Evolutionary conservation across 225 moss, liverwort and hornwort genomes (phyloP).

Genomic region (Physcomitrium patens): DNA sequence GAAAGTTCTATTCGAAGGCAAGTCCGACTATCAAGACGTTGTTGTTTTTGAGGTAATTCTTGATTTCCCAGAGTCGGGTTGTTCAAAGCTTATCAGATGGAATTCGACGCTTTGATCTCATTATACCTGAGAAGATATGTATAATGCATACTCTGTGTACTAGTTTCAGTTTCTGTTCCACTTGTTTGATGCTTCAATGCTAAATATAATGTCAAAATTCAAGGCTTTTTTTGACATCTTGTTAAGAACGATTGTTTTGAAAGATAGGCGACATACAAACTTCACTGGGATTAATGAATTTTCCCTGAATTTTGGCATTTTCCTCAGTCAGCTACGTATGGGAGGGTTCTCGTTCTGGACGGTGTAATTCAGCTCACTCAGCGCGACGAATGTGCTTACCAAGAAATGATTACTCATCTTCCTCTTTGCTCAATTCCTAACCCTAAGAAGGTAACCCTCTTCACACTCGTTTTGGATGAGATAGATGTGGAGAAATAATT

Average conservation of each 20-base stretch:
- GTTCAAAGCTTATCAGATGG: too few species aligned
- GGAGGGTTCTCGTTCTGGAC: constrained; percentile 97
- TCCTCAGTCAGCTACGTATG: constrained; percentile 87
- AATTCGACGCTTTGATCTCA: too few species aligned
- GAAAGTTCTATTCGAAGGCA: constrained; percentile 85
- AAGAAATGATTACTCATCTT: constrained; percentile 98
- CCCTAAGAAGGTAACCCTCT: constrained; percentile 77
- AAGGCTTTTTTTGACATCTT: too few species aligned
- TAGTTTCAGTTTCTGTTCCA: too few species aligned
- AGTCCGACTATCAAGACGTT: constrained; percentile 95
- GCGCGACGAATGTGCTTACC: constrained; percentile 96
- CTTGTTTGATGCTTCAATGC: too few species aligned
- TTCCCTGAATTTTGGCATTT: constrained; percentile 20
- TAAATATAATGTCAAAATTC: too few species aligned
- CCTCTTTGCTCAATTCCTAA: constrained; percentile 83
- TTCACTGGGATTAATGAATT: constrained; percentile 13
- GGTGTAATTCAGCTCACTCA: constrained; percentile 98
- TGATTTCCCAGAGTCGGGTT: too few species aligned
- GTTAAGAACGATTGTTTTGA: too few species aligned
- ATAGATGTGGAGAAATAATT: background rate
- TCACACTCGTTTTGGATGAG: background rate
- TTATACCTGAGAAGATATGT: background rate
- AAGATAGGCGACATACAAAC: background rate
- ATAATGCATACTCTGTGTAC: too few species aligned
- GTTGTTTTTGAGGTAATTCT: constrained; percentile 83